These are phyloP conservation scores for Akebia trifoliata DNA, from an alignment of 164 flowering plant genomes.

Conservation along the genomic window DNA sequence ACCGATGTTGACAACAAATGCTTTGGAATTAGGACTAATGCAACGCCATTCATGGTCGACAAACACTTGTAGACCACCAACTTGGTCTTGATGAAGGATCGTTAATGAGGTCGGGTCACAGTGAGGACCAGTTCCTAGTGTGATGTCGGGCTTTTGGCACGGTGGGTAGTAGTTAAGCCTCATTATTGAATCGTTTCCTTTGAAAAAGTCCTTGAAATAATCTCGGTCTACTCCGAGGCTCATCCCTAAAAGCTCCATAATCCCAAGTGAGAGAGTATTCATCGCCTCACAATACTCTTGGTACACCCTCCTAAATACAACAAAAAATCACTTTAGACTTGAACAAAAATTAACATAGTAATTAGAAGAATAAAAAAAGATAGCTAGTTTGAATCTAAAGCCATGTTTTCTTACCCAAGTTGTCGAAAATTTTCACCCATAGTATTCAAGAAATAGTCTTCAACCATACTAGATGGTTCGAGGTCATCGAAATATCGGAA, in stretches of 20 bases:
- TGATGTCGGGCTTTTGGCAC: constrained; percentile 66
- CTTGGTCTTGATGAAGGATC: constrained; percentile 79
- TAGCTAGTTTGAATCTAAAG: background rate
- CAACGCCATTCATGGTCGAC: constrained; percentile 60
- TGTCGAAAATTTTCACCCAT: constrained; percentile 45
- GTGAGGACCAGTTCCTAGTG: constrained; percentile 87
- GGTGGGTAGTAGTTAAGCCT: constrained; percentile 78
- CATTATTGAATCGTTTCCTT: constrained; percentile 73
- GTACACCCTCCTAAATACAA: constrained; percentile 45
- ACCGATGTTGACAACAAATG: constrained; percentile 82
- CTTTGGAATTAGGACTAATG: constrained; percentile 46
- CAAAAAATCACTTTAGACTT: no score
- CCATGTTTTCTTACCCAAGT: constrained; percentile 41
- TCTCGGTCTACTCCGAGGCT: constrained; percentile 50
- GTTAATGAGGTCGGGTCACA: constrained; percentile 86
- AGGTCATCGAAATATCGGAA: constrained; percentile 38
- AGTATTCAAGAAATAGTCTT: constrained; percentile 37
- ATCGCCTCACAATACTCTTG: constrained; percentile 70
- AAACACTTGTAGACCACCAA: constrained; percentile 74
- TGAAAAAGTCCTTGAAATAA: constrained; percentile 52
- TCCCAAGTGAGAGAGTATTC: constrained; percentile 55
- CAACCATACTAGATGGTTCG: constrained; percentile 25
- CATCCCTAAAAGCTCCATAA: constrained; percentile 74
- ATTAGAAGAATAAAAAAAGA: background rate
- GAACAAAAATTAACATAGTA: background rate